Percentiles rank a stretch among this genome's conserved stretches.
Conservation (phyloP, 2,329 filamentous ascomycete species). For the Phialocephala sp. region DNA sequence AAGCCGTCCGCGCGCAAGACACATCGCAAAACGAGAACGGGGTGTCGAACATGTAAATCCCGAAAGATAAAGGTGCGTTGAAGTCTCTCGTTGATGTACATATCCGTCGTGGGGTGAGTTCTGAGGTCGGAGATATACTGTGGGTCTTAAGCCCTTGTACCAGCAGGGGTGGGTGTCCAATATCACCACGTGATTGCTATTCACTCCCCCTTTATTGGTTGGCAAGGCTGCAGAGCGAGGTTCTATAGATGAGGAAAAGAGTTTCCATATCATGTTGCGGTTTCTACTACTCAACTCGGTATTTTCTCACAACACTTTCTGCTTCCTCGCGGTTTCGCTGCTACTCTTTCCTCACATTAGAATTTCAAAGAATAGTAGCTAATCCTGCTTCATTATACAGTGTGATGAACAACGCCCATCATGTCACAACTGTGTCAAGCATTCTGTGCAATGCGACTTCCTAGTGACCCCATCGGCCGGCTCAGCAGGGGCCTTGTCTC, state of each 20-base stretch:
- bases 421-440: conserved; percentile 49
- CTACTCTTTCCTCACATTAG: neutral
- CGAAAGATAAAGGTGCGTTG: conserved; percentile 49
- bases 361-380: neutral
- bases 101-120: neutral
- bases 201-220: neutral
- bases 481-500: conserved; percentile 15
- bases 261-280: neutral
- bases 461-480: conserved; percentile 29
- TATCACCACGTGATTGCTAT: neutral
- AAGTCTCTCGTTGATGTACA: neutral
- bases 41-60: conserved; percentile 47
- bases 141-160: neutral
- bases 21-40: conserved; percentile 47
- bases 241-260: neutral
- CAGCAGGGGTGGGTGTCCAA: neutral
- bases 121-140: neutral
- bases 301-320: no score
- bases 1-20: conserved; percentile 35
- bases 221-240: neutral
- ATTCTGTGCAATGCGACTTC: conserved; percentile 49
- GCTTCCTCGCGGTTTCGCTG: neutral
- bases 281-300: no score
- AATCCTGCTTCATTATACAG: conserved; percentile 33
- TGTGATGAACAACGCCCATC: conserved; percentile 49